phyloP scores from a whole-genome alignment of 768 basidiomycete species.

The Tylopilus cervinicoccineus region DNA sequence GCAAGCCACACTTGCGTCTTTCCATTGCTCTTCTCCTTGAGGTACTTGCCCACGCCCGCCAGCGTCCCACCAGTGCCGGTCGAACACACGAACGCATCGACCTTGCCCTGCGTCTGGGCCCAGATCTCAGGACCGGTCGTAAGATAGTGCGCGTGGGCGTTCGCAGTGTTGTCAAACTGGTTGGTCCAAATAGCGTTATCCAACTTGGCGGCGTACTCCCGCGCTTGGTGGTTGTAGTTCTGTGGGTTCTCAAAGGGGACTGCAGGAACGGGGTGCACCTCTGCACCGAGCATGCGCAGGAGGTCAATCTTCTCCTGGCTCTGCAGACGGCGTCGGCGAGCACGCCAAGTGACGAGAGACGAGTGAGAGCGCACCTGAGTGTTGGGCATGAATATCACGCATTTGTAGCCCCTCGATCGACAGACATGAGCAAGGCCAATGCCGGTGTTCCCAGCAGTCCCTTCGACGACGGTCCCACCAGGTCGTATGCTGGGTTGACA shows the following conservation, averaged over 20 bases:
- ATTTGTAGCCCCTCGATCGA: slow-evolving; percentile 88
- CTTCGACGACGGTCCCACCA: slow-evolving; percentile 97
- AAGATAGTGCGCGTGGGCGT: slow-evolving; percentile 80
- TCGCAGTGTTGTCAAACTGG: slow-evolving; percentile 97
- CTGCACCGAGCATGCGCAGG: slow-evolving; percentile 94
- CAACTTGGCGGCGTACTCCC: slow-evolving; percentile 70
- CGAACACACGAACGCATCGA: slow-evolving; percentile 91
- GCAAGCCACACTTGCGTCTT: slow-evolving; percentile 90
- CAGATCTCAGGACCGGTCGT: slow-evolving; percentile 97
- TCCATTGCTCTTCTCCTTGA: slow-evolving; percentile 78
- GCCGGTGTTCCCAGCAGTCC: slow-evolving; percentile 97
- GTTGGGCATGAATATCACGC: slow-evolving; percentile 99
- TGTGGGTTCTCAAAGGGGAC: slow-evolving; percentile 92
- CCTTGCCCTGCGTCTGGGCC: slow-evolving; percentile 73
- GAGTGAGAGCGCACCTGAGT: slow-evolving; percentile 59
- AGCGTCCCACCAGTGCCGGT: slow-evolving; percentile 97
- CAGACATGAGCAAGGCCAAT: slow-evolving; percentile 96
- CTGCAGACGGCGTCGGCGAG: slow-evolving; percentile 36
- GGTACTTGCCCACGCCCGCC: slow-evolving; percentile 78
- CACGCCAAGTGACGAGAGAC: not conserved
- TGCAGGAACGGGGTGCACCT: slow-evolving; percentile 93
- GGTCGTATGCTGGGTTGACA: slow-evolving; percentile 58
- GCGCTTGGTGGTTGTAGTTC: slow-evolving; percentile 98
- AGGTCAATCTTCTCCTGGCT: slow-evolving; percentile 99
- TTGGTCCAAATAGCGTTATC: slow-evolving; percentile 93